Evolutionary conservation across 2,329 filamentous ascomycete species (phyloP).

Genomic region (Trichoderma koningii): DNA sequence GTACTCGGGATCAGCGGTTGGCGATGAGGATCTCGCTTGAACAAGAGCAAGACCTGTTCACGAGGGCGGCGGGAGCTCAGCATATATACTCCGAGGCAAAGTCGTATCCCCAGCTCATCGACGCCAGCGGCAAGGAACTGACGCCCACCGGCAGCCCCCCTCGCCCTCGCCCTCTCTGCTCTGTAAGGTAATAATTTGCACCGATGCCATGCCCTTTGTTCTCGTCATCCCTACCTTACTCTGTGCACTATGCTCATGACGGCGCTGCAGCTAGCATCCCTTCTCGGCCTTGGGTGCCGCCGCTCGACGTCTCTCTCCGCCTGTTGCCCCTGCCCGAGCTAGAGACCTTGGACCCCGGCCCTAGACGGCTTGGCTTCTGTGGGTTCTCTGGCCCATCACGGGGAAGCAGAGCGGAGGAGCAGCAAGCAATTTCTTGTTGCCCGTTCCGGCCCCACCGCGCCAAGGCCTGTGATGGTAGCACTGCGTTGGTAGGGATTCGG

Average conservation of each 20-base stretch:
- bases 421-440: conserved; percentile 24
- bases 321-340: conserved; percentile 11
- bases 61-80: conserved; percentile 12
- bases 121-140: background rate
- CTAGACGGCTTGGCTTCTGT: background rate
- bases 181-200: background rate
- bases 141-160: conserved; percentile 1
- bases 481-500: conserved; percentile 10
- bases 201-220: background rate
- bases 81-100: conserved; percentile 21
- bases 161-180: background rate
- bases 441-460: conserved; percentile 19
- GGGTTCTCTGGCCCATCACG: background rate
- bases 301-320: conserved; percentile 21
- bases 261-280: conserved; percentile 21
- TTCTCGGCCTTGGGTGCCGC: conserved; percentile 16
- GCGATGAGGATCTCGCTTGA: conserved; percentile 23
- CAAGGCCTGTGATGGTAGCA: conserved; percentile 17
- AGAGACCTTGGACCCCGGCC: conserved; percentile 10
- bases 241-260: conserved; percentile 2
- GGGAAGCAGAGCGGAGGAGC: conserved; percentile 18
- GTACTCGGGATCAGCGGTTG: conserved; percentile 21
- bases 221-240: conserved; percentile 12
- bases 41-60: conserved; percentile 9
- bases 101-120: conserved; percentile 17